Conservation (phyloP, 805 yeast species). For the Sugiyamaella smithiae region DNA sequence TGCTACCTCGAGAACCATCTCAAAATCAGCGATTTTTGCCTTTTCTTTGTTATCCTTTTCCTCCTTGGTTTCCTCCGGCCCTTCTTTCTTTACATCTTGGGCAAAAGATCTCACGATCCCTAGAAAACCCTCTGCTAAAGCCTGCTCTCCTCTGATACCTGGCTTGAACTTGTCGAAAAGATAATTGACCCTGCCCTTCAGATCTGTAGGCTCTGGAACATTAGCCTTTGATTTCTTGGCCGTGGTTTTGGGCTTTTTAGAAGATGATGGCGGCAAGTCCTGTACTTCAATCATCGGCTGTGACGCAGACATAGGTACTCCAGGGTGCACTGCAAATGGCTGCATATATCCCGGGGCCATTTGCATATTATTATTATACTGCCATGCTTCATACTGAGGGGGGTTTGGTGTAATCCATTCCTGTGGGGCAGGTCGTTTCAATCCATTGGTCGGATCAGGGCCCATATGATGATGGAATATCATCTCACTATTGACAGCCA, state of each 20-base stretch:
- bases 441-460: too few species aligned
- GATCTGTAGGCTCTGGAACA: not conserved
- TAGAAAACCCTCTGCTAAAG: not conserved
- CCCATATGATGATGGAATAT: too few species aligned
- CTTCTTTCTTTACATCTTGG: constrained; percentile 1
- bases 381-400: not conserved
- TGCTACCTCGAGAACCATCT: constrained; percentile 14
- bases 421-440: not conserved
- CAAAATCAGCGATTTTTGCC: constrained; percentile 14
- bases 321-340: too few species aligned
- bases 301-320: too few species aligned
- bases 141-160: not conserved
- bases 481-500: too few species aligned
- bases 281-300: too few species aligned
- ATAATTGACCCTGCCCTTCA: not conserved
- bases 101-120: not conserved
- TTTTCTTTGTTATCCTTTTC: not conserved
- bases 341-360: not conserved
- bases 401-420: not conserved
- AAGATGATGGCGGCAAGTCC: too few species aligned
- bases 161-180: constrained; percentile 1
- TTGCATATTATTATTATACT: not conserved
- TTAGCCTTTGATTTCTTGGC: too few species aligned
- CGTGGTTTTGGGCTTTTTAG: too few species aligned
- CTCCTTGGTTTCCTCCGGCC: constrained; percentile 3